A percentile compares a stretch with the other conserved stretches of the same genome.
Evolutionary conservation across 164 flowering plant genomes (phyloP).

Genomic region (Magnolia kwangsiensis): DNA sequence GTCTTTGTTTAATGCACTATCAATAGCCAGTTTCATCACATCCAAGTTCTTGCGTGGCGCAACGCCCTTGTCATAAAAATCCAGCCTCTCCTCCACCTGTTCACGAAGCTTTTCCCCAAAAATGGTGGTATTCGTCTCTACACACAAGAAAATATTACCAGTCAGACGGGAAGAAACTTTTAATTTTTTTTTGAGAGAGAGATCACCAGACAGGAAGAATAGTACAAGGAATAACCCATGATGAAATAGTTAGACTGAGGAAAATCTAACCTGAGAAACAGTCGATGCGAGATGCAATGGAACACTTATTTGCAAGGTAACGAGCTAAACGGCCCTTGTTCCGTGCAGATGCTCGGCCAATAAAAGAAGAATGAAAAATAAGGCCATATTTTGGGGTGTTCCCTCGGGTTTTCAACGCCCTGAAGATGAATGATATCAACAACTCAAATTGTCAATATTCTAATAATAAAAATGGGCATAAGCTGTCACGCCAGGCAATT

Average conservation of each 20-base stretch:
- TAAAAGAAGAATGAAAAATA: slow-evolving; percentile 94
- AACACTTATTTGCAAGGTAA: slow-evolving; percentile 97
- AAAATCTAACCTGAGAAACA: slow-evolving; percentile 70
- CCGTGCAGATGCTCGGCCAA: slow-evolving; percentile 87
- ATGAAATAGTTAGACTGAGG: background rate
- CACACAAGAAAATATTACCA: background rate
- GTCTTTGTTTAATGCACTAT: slow-evolving; percentile 45
- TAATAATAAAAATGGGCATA: background rate
- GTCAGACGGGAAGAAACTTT: background rate
- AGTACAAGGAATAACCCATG: too few species aligned
- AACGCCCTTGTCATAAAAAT: slow-evolving; percentile 96
- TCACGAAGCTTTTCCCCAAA: slow-evolving; percentile 96
- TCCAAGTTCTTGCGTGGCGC: slow-evolving; percentile 94
- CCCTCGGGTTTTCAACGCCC: slow-evolving; percentile 93
- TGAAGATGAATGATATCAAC: slow-evolving; percentile 16
- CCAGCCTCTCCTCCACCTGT: slow-evolving; percentile 95
- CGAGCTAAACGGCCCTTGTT: slow-evolving; percentile 99
- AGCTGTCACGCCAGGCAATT: background rate
- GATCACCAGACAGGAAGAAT: background rate
- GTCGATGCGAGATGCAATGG: slow-evolving; percentile 95
- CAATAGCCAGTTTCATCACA: slow-evolving; percentile 88
- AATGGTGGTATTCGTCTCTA: slow-evolving; percentile 55
- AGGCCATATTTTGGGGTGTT: slow-evolving; percentile 98
- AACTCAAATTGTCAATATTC: background rate
- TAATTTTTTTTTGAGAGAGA: too few species aligned